Evolutionary conservation across 1,284 basidiomycete genomes (phyloP).

Genomic region (Boletus semigastroideus): DNA sequence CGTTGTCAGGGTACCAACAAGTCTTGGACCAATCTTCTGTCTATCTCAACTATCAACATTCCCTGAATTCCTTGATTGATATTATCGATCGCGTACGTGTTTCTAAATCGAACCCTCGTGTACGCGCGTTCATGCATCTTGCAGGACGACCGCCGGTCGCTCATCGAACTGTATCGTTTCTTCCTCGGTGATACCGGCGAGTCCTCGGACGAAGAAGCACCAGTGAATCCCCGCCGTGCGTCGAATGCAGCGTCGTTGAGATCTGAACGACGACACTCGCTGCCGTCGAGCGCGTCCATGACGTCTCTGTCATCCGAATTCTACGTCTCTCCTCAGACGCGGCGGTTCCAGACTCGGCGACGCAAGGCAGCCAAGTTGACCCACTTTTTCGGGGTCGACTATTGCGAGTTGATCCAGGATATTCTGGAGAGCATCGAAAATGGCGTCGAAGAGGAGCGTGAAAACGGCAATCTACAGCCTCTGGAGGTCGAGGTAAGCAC

Average conservation of each 20-base stretch:
- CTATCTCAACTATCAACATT: constrained; percentile 75
- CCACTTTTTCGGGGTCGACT: constrained; percentile 81
- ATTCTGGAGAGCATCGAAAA: constrained; percentile 77
- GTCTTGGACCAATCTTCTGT: constrained; percentile 42
- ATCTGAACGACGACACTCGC: constrained; percentile 65
- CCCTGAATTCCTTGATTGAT: constrained; percentile 70
- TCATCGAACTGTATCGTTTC: constrained; percentile 71
- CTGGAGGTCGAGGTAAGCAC: constrained; percentile 67
- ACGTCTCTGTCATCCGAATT: constrained; percentile 56
- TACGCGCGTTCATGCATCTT: constrained; percentile 6
- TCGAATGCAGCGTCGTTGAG: constrained; percentile 37
- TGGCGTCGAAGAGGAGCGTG: constrained; percentile 67
- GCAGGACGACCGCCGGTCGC: constrained; percentile 71
- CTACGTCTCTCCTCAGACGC: constrained; percentile 40
- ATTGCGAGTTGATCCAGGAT: constrained; percentile 70
- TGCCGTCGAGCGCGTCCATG: constrained; percentile 64
- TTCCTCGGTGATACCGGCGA: constrained; percentile 42
- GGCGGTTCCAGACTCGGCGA: constrained; percentile 66
- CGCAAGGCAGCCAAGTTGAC: constrained; percentile 75
- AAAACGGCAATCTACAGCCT: constrained; percentile 57
- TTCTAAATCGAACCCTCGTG: neutral
- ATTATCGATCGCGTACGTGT: constrained; percentile 69
- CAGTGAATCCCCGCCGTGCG: constrained; percentile 21
- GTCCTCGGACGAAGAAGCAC: constrained; percentile 22
- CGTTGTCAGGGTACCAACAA: constrained; percentile 19